Conservation (phyloP, 345 rosid species). For the Leavenworthia alabamica region DNA sequence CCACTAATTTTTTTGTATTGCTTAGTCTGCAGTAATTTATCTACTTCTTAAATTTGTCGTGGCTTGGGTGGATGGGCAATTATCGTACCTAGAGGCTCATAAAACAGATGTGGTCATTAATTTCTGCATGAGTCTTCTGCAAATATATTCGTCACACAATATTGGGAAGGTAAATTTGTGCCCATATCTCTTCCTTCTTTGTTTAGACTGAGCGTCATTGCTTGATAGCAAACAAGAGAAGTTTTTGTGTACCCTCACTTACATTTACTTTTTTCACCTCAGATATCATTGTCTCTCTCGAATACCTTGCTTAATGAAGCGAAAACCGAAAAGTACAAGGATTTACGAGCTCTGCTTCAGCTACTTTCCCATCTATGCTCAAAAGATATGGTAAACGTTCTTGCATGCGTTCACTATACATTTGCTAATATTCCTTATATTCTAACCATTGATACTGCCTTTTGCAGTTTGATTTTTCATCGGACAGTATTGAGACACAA, state of each 20-base stretch:
- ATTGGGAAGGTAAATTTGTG: slow-evolving; percentile 79
- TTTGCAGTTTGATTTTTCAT: slow-evolving; percentile 82
- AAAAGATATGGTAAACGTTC: slow-evolving; percentile 95
- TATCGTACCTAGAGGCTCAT: slow-evolving; percentile 78
- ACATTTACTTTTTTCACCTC: slow-evolving; percentile 11
- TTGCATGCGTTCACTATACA: background rate
- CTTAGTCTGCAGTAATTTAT: slow-evolving; percentile 88
- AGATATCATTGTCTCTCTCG: slow-evolving; percentile 74
- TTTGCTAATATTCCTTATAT: background rate
- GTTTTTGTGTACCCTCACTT: slow-evolving; percentile 2
- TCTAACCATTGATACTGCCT: slow-evolving; percentile 4
- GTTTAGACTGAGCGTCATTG: too few species aligned
- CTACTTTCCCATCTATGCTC: slow-evolving; percentile 91
- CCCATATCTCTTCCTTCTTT: background rate
- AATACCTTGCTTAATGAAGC: slow-evolving; percentile 79
- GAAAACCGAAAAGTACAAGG: slow-evolving; percentile 78
- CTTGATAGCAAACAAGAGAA: background rate
- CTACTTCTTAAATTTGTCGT: slow-evolving; percentile 85
- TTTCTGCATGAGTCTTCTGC: slow-evolving; percentile 91
- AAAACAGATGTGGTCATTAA: slow-evolving; percentile 69
- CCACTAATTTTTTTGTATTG: slow-evolving; percentile 29
- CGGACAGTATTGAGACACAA: slow-evolving; percentile 59
- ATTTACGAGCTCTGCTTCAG: slow-evolving; percentile 93
- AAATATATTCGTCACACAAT: slow-evolving; percentile 88
- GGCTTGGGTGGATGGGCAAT: slow-evolving; percentile 97